Evolutionary conservation across 2,329 filamentous ascomycete species (phyloP).

Genomic region (Pyrenochaeta sp.): DNA sequence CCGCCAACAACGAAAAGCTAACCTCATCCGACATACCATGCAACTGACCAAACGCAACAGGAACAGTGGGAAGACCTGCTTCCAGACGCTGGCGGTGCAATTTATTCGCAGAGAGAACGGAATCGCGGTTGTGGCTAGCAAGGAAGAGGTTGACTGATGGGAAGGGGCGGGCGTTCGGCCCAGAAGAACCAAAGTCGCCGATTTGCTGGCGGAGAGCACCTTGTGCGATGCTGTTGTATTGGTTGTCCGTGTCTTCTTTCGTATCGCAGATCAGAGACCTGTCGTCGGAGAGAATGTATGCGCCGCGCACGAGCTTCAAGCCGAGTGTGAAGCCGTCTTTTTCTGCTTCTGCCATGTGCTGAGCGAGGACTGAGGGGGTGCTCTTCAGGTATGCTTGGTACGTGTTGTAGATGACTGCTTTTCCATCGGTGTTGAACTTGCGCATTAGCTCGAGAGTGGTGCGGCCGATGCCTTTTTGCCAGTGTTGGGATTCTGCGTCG

Average conservation of each 20-base stretch:
- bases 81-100: constrained; percentile 52
- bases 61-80: constrained; percentile 55
- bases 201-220: constrained; percentile 50
- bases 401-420: constrained; percentile 72
- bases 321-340: constrained; percentile 62
- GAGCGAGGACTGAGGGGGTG: constrained; percentile 52
- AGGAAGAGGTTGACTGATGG: constrained; percentile 69
- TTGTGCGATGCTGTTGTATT: constrained; percentile 74
- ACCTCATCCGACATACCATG: constrained; percentile 97
- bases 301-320: constrained; percentile 66
- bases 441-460: constrained; percentile 65
- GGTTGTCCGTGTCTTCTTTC: constrained; percentile 63
- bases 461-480: constrained; percentile 55
- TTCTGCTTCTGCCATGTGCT: constrained; percentile 57
- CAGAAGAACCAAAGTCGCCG: constrained; percentile 26
- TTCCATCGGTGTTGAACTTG: constrained; percentile 59
- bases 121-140: constrained; percentile 82
- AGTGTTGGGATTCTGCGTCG: constrained; percentile 58
- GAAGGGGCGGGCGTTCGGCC: constrained; percentile 36
- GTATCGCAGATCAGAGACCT: constrained; percentile 62
- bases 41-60: constrained; percentile 77
- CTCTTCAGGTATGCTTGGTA: constrained; percentile 67
- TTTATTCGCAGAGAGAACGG: constrained; percentile 65
- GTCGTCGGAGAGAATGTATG: constrained; percentile 63
- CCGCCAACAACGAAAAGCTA: constrained; percentile 59